phyloP scores from a whole-genome alignment of 352 stramenopile genomes.

The Detonula confervacea region DNA sequence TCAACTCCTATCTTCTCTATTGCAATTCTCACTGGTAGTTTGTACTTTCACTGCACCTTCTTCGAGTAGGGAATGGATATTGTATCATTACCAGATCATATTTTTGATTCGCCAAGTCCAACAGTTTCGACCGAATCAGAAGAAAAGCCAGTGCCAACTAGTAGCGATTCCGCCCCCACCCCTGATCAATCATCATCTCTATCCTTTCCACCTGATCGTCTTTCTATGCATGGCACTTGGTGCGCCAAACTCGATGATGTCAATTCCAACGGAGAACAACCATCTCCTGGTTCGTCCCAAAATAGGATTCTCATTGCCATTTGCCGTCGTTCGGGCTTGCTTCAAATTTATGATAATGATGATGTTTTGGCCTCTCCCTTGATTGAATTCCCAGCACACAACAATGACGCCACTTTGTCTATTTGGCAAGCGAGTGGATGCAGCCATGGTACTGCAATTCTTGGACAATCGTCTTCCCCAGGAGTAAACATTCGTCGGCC shows the following conservation, averaged over 20 bases:
- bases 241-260: constrained; percentile 24
- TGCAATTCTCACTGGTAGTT: no score
- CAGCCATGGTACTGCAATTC: constrained; percentile 57
- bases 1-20: no score
- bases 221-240: constrained; percentile 63
- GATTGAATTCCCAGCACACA: constrained; percentile 36
- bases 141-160: constrained; percentile 9
- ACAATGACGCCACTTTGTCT: constrained; percentile 23
- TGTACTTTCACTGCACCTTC: no score
- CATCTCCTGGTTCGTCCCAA: constrained; percentile 12
- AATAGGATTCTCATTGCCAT: constrained; percentile 60
- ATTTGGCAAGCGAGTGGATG: constrained; percentile 68
- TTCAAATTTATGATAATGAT: constrained; percentile 59
- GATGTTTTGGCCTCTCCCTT: constrained; percentile 16
- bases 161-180: neutral
- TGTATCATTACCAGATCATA: constrained; percentile 41
- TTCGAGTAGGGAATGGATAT: constrained; percentile 40
- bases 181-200: constrained; percentile 31
- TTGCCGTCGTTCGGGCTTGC: constrained; percentile 66
- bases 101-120: constrained; percentile 32
- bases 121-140: neutral
- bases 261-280: constrained; percentile 10
- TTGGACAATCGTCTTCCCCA: constrained; percentile 28
- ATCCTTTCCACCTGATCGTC: constrained; percentile 52
- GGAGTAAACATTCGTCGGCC: constrained; percentile 44